A percentile compares a stretch with the other conserved stretches of the same genome.
phyloP scores from a whole-genome alignment of 139 green algal genomes.

The Volvox reticuliferus region DNA sequence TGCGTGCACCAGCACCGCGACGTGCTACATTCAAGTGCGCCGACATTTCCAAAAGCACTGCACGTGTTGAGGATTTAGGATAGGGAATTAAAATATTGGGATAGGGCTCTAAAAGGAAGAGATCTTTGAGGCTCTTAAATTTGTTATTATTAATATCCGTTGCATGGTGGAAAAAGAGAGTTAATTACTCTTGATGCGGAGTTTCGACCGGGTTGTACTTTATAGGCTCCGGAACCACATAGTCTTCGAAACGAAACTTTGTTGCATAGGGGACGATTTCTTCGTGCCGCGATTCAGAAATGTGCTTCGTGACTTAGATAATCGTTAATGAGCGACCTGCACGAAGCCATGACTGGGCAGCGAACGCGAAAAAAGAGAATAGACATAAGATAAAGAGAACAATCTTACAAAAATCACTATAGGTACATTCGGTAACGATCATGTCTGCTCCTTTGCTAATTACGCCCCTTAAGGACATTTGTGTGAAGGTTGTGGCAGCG shows the following conservation, averaged over 20 bases:
- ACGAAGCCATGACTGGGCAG: neutral
- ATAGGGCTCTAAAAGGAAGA: too few species aligned
- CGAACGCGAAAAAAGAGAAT: neutral
- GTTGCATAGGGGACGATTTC: neutral
- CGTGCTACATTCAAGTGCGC: neutral
- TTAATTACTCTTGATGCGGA: too few species aligned
- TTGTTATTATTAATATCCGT: too few species aligned
- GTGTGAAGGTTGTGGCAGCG: conserved; percentile 69
- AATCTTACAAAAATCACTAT: neutral
- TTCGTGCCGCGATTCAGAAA: too few species aligned
- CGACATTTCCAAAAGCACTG: neutral
- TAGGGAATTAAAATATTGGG: too few species aligned
- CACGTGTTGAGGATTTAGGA: too few species aligned
- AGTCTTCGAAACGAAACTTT: neutral
- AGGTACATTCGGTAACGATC: neutral
- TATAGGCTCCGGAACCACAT: neutral
- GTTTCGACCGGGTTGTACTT: too few species aligned
- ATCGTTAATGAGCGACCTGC: neutral
- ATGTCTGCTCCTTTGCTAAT: conserved; percentile 35
- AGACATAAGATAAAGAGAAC: neutral
- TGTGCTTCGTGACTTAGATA: too few species aligned
- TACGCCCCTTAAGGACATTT: conserved; percentile 66
- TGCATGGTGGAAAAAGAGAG: too few species aligned
- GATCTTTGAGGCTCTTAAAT: too few species aligned
- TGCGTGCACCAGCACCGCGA: neutral